Conservation (phyloP, 176 grass and related monocot species). For the Phoenix dactylifera region DNA sequence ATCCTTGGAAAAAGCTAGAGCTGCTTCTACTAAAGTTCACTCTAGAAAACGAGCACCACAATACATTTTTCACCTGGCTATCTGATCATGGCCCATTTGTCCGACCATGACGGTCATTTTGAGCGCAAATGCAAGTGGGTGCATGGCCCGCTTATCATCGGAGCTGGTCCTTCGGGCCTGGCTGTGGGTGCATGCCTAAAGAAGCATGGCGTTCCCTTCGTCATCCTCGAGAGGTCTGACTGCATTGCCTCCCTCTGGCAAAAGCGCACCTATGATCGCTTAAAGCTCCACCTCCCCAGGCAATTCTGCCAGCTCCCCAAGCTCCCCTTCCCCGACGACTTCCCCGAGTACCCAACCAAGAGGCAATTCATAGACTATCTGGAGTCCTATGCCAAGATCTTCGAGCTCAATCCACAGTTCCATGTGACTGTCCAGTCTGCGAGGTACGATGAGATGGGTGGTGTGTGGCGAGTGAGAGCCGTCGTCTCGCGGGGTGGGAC, state of each 20-base stretch:
- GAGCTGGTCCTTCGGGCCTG: slow-evolving; percentile 33
- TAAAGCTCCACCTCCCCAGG: slow-evolving; percentile 43
- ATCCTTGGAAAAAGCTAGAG: too few species aligned
- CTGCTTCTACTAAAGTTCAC: neutral
- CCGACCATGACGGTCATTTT: slow-evolving; percentile 12
- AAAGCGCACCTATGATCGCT: slow-evolving; percentile 35
- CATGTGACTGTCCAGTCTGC: slow-evolving; percentile 20
- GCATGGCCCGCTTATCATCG: slow-evolving; percentile 32
- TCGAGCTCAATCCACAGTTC: slow-evolving; percentile 31
- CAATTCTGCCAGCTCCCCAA: slow-evolving; percentile 41
- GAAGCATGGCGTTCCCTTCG: slow-evolving; percentile 26
- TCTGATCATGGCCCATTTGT: neutral
- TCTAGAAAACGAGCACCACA: neutral
- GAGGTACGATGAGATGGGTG: slow-evolving; percentile 20
- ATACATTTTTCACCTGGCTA: too few species aligned
- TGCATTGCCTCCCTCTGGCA: slow-evolving; percentile 42
- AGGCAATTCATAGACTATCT: slow-evolving; percentile 37
- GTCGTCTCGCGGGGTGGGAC: neutral
- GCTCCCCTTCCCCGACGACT: slow-evolving; percentile 32
- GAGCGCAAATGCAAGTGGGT: slow-evolving; percentile 36
- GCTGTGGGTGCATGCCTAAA: slow-evolving; percentile 33
- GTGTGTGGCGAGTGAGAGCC: slow-evolving; percentile 35
- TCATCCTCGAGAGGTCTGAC: slow-evolving; percentile 31
- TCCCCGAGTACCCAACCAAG: slow-evolving; percentile 32
- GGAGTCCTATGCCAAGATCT: slow-evolving; percentile 24